These are phyloP conservation scores for Luffa aegyptiaca DNA, from an alignment of 306 rosid species.

Conservation along the genomic window DNA sequence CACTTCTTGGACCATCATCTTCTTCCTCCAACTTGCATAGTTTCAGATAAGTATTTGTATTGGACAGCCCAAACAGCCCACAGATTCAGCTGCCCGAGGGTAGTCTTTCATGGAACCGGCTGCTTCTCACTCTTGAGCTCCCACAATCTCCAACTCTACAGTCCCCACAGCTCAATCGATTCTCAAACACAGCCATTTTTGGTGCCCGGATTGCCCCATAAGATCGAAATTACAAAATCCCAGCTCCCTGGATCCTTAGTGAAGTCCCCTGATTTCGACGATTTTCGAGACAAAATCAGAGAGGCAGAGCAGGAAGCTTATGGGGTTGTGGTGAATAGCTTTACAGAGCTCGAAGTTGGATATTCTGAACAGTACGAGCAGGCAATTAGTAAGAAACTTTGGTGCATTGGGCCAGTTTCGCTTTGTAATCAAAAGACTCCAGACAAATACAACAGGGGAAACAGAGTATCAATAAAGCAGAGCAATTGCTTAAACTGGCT, in stretches of 20 bases:
- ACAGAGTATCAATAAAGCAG: conserved; percentile 44
- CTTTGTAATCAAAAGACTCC: conserved; percentile 35
- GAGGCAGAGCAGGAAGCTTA: conserved; percentile 46
- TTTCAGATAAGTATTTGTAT: conserved; percentile 53
- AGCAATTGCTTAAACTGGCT: conserved; percentile 55
- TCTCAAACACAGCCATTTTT: conserved; percentile 38
- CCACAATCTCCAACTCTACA: conserved; percentile 31
- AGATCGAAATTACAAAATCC: conserved; percentile 38
- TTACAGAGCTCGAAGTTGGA: conserved; percentile 45
- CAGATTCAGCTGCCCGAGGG: conserved; percentile 43
- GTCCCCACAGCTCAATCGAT: conserved; percentile 26
- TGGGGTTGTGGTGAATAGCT: conserved; percentile 68
- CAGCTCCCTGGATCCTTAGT: conserved; percentile 62
- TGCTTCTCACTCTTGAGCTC: conserved; percentile 58
- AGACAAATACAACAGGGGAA: conserved; percentile 65
- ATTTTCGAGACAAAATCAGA: conserved; percentile 41
- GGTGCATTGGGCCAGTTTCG: conserved; percentile 75
- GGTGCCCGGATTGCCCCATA: conserved; percentile 41
- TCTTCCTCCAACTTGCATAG: conserved; percentile 46
- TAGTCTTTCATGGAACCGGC: conserved; percentile 65
- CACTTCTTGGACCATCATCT: conserved; percentile 20
- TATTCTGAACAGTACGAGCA: conserved; percentile 25
- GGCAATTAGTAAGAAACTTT: conserved; percentile 43
- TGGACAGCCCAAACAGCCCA: conserved; percentile 50
- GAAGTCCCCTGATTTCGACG: conserved; percentile 44